These are phyloP conservation scores for Rhizoctonia solani DNA, from an alignment of 1,284 basidiomycete genomes.

Conservation along the genomic window DNA sequence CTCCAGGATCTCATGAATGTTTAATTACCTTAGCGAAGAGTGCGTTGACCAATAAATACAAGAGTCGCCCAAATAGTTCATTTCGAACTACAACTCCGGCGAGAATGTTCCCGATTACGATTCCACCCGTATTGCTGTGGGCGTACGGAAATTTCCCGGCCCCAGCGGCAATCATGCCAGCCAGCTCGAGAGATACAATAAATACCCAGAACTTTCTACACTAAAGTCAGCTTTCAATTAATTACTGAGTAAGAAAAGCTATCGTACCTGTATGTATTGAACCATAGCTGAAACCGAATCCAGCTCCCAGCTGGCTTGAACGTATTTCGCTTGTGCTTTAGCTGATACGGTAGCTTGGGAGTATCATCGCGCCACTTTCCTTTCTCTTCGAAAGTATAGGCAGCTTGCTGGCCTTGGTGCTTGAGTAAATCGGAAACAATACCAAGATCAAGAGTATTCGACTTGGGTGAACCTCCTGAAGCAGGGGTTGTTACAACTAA, in stretches of 20 bases:
- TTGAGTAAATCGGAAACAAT: background rate
- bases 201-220: constrained; percentile 65
- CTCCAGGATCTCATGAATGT: too few species aligned
- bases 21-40: constrained; percentile 63
- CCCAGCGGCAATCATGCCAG: constrained; percentile 61
- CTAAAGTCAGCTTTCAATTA: background rate
- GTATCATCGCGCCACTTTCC: background rate
- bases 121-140: constrained; percentile 59
- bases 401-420: background rate
- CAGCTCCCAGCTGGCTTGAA: constrained; percentile 46
- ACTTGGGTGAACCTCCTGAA: background rate
- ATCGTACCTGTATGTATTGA: constrained; percentile 57
- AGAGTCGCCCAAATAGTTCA: constrained; percentile 62
- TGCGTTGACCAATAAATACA: constrained; percentile 62
- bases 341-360: background rate
- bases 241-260: too few species aligned
- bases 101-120: constrained; percentile 64
- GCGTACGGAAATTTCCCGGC: constrained; percentile 68
- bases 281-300: constrained; percentile 65
- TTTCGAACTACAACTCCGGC: constrained; percentile 61
- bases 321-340: background rate
- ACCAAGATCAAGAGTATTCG: background rate
- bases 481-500: constrained; percentile 14
- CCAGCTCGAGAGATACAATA: constrained; percentile 61
- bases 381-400: background rate